These are phyloP conservation scores for Trichosporon sp. DNA, from an alignment of 1,284 basidiomycete genomes.

Conservation along the genomic window DNA sequence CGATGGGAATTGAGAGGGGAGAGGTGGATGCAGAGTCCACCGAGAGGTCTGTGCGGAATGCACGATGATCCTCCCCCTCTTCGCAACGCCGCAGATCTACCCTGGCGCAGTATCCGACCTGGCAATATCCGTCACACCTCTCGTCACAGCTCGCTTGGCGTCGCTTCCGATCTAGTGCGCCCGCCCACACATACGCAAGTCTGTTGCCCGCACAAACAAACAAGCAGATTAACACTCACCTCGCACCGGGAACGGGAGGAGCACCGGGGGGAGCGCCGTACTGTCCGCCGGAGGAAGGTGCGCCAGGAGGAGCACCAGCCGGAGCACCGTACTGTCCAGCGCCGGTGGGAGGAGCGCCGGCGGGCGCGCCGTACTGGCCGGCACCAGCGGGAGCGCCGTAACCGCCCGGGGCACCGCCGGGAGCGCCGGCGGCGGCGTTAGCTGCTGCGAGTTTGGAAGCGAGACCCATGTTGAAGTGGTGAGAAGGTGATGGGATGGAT, in stretches of 20 bases:
- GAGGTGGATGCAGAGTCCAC: not conserved
- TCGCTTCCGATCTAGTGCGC: no score
- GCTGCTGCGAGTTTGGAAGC: slow-evolving; percentile 19
- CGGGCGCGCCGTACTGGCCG: slow-evolving; percentile 11
- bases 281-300: not conserved
- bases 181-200: no score
- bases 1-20: not conserved
- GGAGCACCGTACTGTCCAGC: slow-evolving; percentile 19
- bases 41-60: not conserved
- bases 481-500: slow-evolving; percentile 9
- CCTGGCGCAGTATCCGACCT: not conserved
- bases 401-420: slow-evolving; percentile 6
- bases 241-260: slow-evolving; percentile 5
- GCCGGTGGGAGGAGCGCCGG: slow-evolving; percentile 14
- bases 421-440: slow-evolving; percentile 4
- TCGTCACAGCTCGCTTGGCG: no score
- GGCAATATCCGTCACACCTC: not conserved
- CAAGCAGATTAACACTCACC: slow-evolving; percentile 7
- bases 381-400: slow-evolving; percentile 16
- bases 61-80: not conserved
- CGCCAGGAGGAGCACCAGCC: slow-evolving; percentile 18
- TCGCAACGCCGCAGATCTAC: not conserved
- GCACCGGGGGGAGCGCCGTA: slow-evolving; percentile 11
- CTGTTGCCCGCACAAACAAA: no score
- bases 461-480: slow-evolving; percentile 14